Evolutionary conservation across 192 early-diverging fungal species (phyloP), one percentile per base, ranked within the genome.

Genomic region (Spinellus fusiger): DNA sequence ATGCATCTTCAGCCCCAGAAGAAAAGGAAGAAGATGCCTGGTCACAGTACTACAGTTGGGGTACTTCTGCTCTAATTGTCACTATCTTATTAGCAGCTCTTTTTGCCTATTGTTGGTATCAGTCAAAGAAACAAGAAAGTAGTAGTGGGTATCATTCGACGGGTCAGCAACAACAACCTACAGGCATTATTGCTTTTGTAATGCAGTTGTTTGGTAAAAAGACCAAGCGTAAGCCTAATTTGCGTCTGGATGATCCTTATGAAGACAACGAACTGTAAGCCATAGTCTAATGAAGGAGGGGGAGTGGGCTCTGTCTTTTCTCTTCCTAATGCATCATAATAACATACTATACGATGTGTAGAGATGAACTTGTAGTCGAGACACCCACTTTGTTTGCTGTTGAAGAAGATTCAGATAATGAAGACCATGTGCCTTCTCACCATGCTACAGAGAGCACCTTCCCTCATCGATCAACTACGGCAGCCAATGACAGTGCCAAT

Each of bases 281-380:
- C 51, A 31, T 0, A 10, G 40, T 26, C 13, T n/a, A 49, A 8
- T 15, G 25, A 31, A 50, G 22, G 22, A 29, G 16, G 15, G n/a
- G n/a, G n/a, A n/a, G n/a, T n/a, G n/a, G n/a, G n/a, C n/a, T n/a
- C n/a, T n/a, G n/a, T n/a, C n/a, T n/a, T n/a, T n/a, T n/a, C n/a
- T n/a, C n/a, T n/a, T n/a, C n/a, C n/a, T n/a, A n/a, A n/a, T n/a
- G n/a, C n/a, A n/a, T n/a, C n/a, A n/a, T n/a, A n/a, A 44, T 2
- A 44, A 44, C 35, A 9, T 9, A 37, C 35, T 37, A 44, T n/a
- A 3, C 3, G 13, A 12, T 3, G 18, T 32, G 22, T 59, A 82
- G 80, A 47, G 74, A 82, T 35, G 80, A 78, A 44, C 49, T 80
- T 5, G 76, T 80, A 0, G 66, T 76, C 16, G 78, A 82, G 15